phyloP scores from a whole-genome alignment of 305 asterid genomes.

The Plantago rigida region DNA sequence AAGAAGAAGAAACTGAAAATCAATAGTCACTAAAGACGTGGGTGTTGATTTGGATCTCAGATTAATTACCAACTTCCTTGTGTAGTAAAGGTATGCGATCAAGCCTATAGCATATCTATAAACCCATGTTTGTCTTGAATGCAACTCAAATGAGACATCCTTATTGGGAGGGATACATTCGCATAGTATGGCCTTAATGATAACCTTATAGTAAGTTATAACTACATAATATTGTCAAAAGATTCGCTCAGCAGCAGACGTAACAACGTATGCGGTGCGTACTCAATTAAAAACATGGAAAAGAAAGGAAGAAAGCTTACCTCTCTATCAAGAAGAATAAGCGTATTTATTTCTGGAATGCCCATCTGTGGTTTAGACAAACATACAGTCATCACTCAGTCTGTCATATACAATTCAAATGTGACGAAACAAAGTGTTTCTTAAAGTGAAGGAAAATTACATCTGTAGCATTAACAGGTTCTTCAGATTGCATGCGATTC shows the following conservation, averaged over 20 bases:
- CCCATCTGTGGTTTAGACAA: slow-evolving; percentile 42
- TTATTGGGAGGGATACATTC: background rate
- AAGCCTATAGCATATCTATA: background rate
- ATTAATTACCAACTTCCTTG: too few relatives aligned
- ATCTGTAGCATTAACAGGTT: slow-evolving; percentile 66
- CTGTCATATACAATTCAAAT: slow-evolving; percentile 6
- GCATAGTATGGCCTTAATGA: slow-evolving; percentile 2
- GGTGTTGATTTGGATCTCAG: too few relatives aligned
- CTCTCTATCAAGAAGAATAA: slow-evolving; percentile 89
- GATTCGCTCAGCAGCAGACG: slow-evolving; percentile 7
- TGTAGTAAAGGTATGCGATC: too few relatives aligned
- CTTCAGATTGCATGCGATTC: slow-evolving; percentile 83
- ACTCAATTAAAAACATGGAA: background rate
- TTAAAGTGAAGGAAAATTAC: slow-evolving; percentile 33
- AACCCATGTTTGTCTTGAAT: background rate
- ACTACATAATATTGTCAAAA: slow-evolving; percentile 7
- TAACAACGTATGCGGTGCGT: background rate
- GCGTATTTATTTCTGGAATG: slow-evolving; percentile 78
- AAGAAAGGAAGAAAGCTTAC: slow-evolving; percentile 27
- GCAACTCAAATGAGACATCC: slow-evolving; percentile 9
- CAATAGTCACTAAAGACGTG: too few relatives aligned
- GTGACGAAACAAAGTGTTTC: slow-evolving; percentile 8
- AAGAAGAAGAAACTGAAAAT: too few relatives aligned
- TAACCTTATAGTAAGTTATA: background rate
- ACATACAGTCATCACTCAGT: slow-evolving; percentile 14